Conservation (phyloP, 2,329 filamentous ascomycete species). For the Ramularia endophylla region DNA sequence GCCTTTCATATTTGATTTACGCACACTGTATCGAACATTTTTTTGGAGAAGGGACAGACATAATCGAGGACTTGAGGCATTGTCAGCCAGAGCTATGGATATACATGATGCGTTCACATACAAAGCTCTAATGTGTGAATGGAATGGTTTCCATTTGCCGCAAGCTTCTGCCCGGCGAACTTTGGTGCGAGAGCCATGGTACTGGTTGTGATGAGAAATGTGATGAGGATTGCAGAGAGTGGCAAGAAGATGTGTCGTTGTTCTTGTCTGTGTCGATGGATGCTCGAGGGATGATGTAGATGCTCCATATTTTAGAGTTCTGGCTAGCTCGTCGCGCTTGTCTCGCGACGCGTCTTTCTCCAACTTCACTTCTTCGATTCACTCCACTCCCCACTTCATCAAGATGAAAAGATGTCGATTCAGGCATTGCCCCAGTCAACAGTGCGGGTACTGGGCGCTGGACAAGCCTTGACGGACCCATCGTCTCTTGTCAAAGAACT, state of each 20-base stretch:
- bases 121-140: constrained; percentile 52
- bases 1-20: no score
- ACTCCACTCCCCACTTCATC: background rate
- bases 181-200: constrained; percentile 70
- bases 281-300: background rate
- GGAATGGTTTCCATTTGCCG: constrained; percentile 33
- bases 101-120: no score
- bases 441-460: constrained; percentile 54
- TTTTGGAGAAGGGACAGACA: constrained; percentile 72
- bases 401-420: constrained; percentile 32
- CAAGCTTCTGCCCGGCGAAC: constrained; percentile 68
- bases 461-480: constrained; percentile 55
- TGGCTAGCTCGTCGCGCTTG: background rate
- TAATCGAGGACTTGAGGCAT: constrained; percentile 78
- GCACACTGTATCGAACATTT: constrained; percentile 74
- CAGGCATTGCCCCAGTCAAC: constrained; percentile 37
- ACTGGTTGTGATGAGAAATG: background rate
- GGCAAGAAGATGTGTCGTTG: no score
- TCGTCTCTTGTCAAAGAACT: constrained; percentile 66
- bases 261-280: background rate
- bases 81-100: no score
- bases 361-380: background rate
- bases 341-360: constrained; percentile 2
- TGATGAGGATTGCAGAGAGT: no score
- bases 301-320: background rate